Base-by-base conservation (phyloP, 1,284 basidiomycete genomes). In the Malassezia equina region DNA sequence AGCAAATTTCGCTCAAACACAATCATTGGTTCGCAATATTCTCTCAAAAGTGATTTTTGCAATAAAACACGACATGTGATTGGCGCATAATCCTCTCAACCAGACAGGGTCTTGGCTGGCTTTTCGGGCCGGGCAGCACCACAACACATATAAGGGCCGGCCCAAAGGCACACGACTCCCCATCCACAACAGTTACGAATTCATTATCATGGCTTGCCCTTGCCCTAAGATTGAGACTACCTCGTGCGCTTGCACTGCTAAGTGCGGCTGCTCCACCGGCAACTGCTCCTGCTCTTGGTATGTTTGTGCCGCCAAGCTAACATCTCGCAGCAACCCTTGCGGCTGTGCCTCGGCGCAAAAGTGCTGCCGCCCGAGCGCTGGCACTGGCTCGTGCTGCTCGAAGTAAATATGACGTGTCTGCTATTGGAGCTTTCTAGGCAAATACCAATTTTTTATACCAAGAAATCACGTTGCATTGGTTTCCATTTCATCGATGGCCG, bases 401-500 rank as follows among this genome's bases (percentile, higher is more conserved):
- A 45, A 45, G 43, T 45, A 45, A 45, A 32, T 27, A 7, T 7
- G 1, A 3, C 17, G 17, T 19, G 11, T 11, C 7, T 39, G 36
- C 4, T 2, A 19, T 43, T 15, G 1, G 7, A 28, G 15, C 27
- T 43, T 11, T 27, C n/a, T 27, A 43, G 27, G 12, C 24, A 32
- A 31, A 32, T 45, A 45, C 28, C 43, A 21, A 9, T 6, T 45
- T 4, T 19, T 21, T 9, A 3, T 6, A 4, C 41, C 12, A 43
- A 5, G 13, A 21, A 12, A 29, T 15, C 17, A 17, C 25, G 17
- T 25, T 17, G 19, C 7, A 9, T 29, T 29, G 9, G 45, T 51
- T 43, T 71, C 59, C 46, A 69, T 63, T 39, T 48, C 46, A 41
- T 66, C 66, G 27, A 71, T 60, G 4, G 63, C 40, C 2, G 63